Base-by-base conservation (phyloP, 2,329 filamentous ascomycete species). In the Monosporascus ibericus region DNA sequence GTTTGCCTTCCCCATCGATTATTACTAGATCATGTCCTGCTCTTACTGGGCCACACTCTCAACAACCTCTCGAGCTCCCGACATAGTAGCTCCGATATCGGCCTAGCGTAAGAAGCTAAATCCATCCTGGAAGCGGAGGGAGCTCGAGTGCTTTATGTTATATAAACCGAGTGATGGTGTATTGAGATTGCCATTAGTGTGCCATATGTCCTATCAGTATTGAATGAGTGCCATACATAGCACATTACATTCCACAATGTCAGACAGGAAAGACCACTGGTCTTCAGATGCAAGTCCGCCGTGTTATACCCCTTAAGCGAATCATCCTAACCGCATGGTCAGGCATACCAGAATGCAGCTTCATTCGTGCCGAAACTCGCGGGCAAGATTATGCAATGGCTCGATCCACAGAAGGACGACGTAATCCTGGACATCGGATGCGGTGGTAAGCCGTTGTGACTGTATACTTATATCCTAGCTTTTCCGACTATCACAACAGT, bases 331-430 rank as follows among this genome's bases (percentile, higher is more conserved):
- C 42, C 24, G 36, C 25, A 11, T 46, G 2, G 14, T 11, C 54
- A 83, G 79, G 76, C 76, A 34, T 87, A 86, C 62, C 78, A 82
- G 54, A 71, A 78, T 53, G 77, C 82, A 2, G 84, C 83, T 7
- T 78, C 80, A 0, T 87, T 86, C 60, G 83, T 86, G 8, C 82
- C 84, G 3, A 80, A 82, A 61, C 70, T 86, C 9, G 77, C 82
- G 1, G 74, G 72, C 17, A 84, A 81, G 54, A 73, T 86, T 5
- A 60, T 84, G 11, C 65, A 72, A 46, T 85, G 81, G 76, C 71
- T 87, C 0, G 75, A 84, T 57, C 74, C 82, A 0, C 73, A 81
- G 52, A 72, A 75, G 27, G 76, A 80, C 56, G 83, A 87, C 62
- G 64, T 70, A 17, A 74, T 87, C 22, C 70, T 87, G 2, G 84